phyloP scores from a whole-genome alignment of 106 monocot species.

The Posidonia australis region DNA sequence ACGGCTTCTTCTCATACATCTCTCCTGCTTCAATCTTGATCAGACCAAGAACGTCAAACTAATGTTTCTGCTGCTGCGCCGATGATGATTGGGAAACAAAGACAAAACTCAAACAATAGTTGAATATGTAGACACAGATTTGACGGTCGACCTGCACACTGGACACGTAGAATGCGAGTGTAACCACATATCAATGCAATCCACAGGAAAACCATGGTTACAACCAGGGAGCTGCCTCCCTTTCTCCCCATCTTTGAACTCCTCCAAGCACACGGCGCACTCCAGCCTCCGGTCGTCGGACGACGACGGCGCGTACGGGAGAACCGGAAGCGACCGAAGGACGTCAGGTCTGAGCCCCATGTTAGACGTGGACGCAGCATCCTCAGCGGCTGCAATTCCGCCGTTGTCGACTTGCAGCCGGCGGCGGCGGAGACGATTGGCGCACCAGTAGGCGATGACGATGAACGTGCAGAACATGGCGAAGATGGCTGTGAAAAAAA shows the following conservation, averaged over 20 bases:
- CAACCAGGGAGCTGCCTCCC: constrained; percentile 6
- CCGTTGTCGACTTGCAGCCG: too few relatives aligned
- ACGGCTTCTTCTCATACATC: too few relatives aligned
- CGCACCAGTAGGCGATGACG: too few relatives aligned
- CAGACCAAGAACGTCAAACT: too few relatives aligned
- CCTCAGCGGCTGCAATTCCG: too few relatives aligned
- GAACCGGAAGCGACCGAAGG: constrained; percentile 7
- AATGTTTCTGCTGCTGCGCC: too few relatives aligned
- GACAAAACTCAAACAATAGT: neutral
- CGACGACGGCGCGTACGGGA: neutral
- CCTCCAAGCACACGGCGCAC: constrained; percentile 22
- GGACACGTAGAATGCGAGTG: too few relatives aligned
- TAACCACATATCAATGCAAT: constrained; percentile 25
- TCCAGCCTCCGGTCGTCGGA: neutral
- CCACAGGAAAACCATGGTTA: constrained; percentile 14
- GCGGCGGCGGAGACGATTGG: too few relatives aligned
- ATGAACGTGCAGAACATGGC: too few relatives aligned
- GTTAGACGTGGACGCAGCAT: neutral
- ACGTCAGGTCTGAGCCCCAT: constrained; percentile 5
- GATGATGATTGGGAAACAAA: neutral
- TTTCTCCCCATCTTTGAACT: constrained; percentile 16
- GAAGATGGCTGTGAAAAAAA: too few relatives aligned
- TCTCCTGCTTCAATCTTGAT: too few relatives aligned
- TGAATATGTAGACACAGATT: neutral
- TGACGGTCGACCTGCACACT: constrained; percentile 6